Evolutionary conservation across 2,329 filamentous ascomycete species (phyloP), one percentile per base, ranked within the genome.

Genomic region (Mariannaea elegans): DNA sequence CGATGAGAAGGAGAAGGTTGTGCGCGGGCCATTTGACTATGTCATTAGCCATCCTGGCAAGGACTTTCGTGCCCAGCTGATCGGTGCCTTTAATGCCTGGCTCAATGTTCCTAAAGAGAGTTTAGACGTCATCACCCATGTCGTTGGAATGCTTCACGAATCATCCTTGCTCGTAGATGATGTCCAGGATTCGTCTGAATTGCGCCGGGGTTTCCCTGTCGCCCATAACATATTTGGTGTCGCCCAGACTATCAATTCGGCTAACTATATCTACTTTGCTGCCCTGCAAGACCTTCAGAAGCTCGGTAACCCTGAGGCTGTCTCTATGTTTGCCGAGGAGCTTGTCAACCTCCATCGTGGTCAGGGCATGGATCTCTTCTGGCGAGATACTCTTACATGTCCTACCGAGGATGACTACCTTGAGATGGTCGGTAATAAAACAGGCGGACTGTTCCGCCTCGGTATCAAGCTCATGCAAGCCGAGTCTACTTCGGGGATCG

Each of bases 361-460:
- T 18, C 93, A 97, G 77, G 92, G 93, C 65, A 94, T 96, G 90
- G 93, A 97, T 69, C 84, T 97, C 34, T 95, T 91, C 80, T 97
- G 93, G 93, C 85, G 92, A 57, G 92, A 95, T 77, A 92, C 89
- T 23, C 81, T 95, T 60, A 94, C 90, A 18, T 94, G 91, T 75
- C 92, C 92, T 13, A 91, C 86, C 48, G 92, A 95, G 77, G 91
- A 93, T 66, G 92, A 96, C 77, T 97, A 97, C 77, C 84, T 96
- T n/a, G 91, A 96, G 75, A 96, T 97, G 93, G 92, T 97, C 10
- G 87, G 87, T 69, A 94, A 96, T 79, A 97, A 97, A 80, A 97
- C 93, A 0, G 93, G 92, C 51, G 93, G 93, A 0, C 82, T 97
- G 2, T 97, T 97, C 80, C 85, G 92, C 38, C 80, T 97, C 9